These are phyloP conservation scores for Fusarium anthophilum DNA, from an alignment of 2,329 filamentous ascomycete species.

Conservation along the genomic window DNA sequence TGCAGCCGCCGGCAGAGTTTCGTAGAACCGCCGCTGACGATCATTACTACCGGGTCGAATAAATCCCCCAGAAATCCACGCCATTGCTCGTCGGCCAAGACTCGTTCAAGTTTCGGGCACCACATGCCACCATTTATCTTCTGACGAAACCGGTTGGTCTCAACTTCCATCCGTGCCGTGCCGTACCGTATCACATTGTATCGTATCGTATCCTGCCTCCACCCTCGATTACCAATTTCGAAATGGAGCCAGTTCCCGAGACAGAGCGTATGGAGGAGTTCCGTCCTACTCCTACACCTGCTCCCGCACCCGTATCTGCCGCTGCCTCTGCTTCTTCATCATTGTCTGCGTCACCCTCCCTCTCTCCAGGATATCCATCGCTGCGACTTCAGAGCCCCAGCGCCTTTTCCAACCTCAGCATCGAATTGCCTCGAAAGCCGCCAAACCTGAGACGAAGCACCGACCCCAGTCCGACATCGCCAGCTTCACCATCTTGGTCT, in stretches of 20 bases:
- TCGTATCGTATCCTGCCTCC: constrained; percentile 16
- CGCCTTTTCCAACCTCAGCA: constrained; percentile 51
- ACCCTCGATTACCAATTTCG: constrained; percentile 38
- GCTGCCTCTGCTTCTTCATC: constrained; percentile 42
- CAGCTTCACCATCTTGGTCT: constrained; percentile 59
- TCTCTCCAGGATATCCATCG: constrained; percentile 62
- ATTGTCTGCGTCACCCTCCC: constrained; percentile 51
- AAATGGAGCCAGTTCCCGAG: constrained; percentile 75
- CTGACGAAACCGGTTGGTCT: constrained; percentile 38
- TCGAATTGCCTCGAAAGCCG: constrained; percentile 60
- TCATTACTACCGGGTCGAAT: constrained; percentile 16
- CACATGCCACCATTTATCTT: constrained; percentile 39
- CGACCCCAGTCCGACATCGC: constrained; percentile 64
- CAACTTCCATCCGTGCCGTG: constrained; percentile 32
- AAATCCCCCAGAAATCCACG: constrained; percentile 5
- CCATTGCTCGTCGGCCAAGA: constrained; percentile 13
- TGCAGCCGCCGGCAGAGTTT: constrained; percentile 20
- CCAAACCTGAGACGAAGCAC: constrained; percentile 65
- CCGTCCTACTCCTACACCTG: constrained; percentile 64
- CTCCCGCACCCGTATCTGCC: constrained; percentile 57
- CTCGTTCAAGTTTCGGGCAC: constrained; percentile 26
- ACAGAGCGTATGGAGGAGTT: constrained; percentile 75
- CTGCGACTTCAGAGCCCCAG: constrained; percentile 59
- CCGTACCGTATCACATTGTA: constrained; percentile 17
- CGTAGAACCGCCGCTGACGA: constrained; percentile 19